These are phyloP conservation scores for Talaromyces verruculosus DNA, from an alignment of 2,329 filamentous ascomycete genomes.

Conservation along the genomic window DNA sequence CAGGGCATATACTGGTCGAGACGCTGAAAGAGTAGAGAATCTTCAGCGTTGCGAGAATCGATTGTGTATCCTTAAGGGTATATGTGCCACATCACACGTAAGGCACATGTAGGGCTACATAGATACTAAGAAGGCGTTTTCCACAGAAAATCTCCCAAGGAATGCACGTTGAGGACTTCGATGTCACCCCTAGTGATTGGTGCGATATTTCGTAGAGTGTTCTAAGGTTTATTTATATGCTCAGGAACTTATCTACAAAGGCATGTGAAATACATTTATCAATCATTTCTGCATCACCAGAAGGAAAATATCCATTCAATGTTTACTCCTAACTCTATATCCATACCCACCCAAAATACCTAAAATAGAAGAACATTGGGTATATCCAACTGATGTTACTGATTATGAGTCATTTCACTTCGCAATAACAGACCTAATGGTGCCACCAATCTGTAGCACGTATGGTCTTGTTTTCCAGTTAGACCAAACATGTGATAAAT, in stretches of 20 bases:
- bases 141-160: too few species aligned
- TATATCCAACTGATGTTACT: neutral
- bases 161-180: too few species aligned
- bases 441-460: neutral
- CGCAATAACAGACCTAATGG: neutral
- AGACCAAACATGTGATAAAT: neutral
- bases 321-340: neutral
- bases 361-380: neutral
- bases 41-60: neutral
- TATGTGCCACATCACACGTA: neutral
- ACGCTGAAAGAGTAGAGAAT: neutral
- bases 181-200: too few species aligned
- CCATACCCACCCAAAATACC: neutral
- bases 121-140: neutral
- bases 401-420: neutral
- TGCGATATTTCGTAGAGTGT: neutral
- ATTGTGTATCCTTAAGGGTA: neutral
- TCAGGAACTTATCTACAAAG: neutral
- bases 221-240: neutral
- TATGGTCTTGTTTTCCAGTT: neutral
- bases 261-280: neutral
- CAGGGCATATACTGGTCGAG: neutral
- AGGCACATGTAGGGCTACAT: neutral
- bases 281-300: neutral
- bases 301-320: neutral